A percentile compares a stretch with the other conserved stretches of the same genome.
Evolutionary conservation across 2,329 filamentous ascomycete genomes (phyloP).

Genomic region (Alternaria postmessia): DNA sequence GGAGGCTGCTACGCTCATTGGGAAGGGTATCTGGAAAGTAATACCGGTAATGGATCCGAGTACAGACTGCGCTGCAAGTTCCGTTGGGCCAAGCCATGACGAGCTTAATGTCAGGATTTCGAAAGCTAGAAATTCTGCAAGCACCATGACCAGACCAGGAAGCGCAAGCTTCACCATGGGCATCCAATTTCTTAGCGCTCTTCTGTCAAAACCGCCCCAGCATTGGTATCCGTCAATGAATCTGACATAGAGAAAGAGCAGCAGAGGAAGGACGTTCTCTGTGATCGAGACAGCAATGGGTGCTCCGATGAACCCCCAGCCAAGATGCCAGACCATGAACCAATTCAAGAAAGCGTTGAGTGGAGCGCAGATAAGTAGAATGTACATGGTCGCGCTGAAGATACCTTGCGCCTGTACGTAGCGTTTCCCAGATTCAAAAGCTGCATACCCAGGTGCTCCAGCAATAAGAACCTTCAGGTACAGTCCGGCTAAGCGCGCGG

Average conservation of each 20-base stretch:
- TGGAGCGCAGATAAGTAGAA: slow-evolving; percentile 81
- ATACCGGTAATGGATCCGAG: slow-evolving; percentile 79
- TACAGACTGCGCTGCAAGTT: slow-evolving; percentile 87
- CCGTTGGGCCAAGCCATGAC: slow-evolving; percentile 78
- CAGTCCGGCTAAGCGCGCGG: slow-evolving; percentile 73
- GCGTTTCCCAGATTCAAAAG: slow-evolving; percentile 82
- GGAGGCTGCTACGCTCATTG: slow-evolving; percentile 84
- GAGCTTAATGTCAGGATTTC: slow-evolving; percentile 87
- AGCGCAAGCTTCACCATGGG: slow-evolving; percentile 88
- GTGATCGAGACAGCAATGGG: slow-evolving; percentile 80
- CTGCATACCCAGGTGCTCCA: slow-evolving; percentile 77
- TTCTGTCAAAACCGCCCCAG: slow-evolving; percentile 80
- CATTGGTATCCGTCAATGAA: slow-evolving; percentile 77
- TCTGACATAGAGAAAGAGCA: slow-evolving; percentile 77
- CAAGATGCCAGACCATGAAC: slow-evolving; percentile 73
- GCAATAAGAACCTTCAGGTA: slow-evolving; percentile 76
- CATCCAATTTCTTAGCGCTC: slow-evolving; percentile 76
- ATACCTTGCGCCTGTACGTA: slow-evolving; percentile 87
- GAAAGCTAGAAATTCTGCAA: slow-evolving; percentile 92
- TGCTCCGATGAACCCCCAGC: slow-evolving; percentile 73
- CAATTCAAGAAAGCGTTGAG: slow-evolving; percentile 84
- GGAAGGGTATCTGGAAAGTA: slow-evolving; percentile 91
- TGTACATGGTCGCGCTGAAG: slow-evolving; percentile 84
- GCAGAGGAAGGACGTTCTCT: slow-evolving; percentile 75
- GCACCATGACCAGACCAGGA: slow-evolving; percentile 91